These are phyloP conservation scores for Omphalotus guepiniiformis DNA, from an alignment of 768 basidiomycete genomes.

Conservation along the genomic window DNA sequence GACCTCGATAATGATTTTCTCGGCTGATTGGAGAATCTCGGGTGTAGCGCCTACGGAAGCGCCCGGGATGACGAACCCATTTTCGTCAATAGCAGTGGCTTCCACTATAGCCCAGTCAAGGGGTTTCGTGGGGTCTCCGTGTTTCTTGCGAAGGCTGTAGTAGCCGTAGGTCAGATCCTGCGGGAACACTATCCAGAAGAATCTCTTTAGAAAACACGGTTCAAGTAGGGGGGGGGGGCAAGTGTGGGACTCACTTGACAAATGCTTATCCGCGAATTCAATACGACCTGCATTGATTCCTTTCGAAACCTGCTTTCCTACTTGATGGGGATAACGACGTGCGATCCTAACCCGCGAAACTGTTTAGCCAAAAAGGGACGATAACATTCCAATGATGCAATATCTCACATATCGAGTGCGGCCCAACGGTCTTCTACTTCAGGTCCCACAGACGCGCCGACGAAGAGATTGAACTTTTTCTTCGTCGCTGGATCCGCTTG, in stretches of 20 bases:
- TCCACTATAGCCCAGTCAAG: slow-evolving; percentile 49
- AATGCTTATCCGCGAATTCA: slow-evolving; percentile 44
- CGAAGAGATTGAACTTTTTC: slow-evolving; percentile 44
- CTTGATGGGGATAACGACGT: slow-evolving; percentile 45
- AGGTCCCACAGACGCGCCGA: slow-evolving; percentile 44
- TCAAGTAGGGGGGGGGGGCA: background rate
- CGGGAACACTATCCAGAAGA: slow-evolving; percentile 42
- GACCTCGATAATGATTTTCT: slow-evolving; percentile 48
- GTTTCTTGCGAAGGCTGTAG: slow-evolving; percentile 38
- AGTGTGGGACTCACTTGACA: slow-evolving; percentile 33
- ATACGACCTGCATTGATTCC: slow-evolving; percentile 47
- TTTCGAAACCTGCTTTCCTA: slow-evolving; percentile 43
- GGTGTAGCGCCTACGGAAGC: slow-evolving; percentile 46
- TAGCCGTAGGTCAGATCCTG: slow-evolving; percentile 47
- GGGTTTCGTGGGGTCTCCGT: slow-evolving; percentile 39
- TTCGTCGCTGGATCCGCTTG: slow-evolving; percentile 39
- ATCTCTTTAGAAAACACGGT: background rate
- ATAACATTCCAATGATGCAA: background rate
- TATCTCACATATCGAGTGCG: slow-evolving; percentile 36
- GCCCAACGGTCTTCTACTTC: slow-evolving; percentile 49
- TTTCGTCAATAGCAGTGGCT: slow-evolving; percentile 45
- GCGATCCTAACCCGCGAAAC: slow-evolving; percentile 25
- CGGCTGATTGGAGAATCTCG: slow-evolving; percentile 43
- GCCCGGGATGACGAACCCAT: slow-evolving; percentile 43
- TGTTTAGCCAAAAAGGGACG: background rate